Conservation (phyloP, 2,329 filamentous ascomycete species). For the Myriangium duriaei region DNA sequence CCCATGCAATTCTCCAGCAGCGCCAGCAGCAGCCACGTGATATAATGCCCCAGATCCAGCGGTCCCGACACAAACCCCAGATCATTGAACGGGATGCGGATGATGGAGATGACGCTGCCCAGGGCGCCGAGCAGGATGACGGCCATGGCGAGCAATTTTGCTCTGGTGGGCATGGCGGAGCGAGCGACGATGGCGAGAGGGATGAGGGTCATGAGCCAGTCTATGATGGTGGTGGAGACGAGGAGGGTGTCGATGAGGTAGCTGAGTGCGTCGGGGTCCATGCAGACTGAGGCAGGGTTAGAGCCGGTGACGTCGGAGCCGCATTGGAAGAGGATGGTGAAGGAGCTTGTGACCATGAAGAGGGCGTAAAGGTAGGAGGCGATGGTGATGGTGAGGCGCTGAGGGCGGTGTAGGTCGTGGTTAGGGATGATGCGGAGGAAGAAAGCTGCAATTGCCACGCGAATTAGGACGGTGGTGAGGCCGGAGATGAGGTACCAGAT, state of each 20-base stretch:
- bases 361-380: background rate
- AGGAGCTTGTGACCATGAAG: background rate
- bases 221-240: background rate
- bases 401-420: background rate
- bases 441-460: conserved; percentile 2
- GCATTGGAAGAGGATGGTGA: background rate
- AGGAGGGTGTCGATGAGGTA: background rate
- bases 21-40: too few relatives aligned
- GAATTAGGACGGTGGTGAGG: background rate
- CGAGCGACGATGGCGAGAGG: background rate
- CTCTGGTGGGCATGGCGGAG: background rate
- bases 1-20: conserved; percentile 7
- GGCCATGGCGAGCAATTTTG: conserved; percentile 1
- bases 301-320: too few relatives aligned
- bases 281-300: background rate
- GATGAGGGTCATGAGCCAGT: background rate
- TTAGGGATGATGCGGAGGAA: background rate
- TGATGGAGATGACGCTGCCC: conserved; percentile 1
- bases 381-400: conserved; percentile 3
- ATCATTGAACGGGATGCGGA: background rate
- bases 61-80: too few relatives aligned
- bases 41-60: too few relatives aligned
- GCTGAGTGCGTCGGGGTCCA: background rate
- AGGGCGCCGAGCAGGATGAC: conserved; percentile 1
- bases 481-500: too few relatives aligned